Evolutionary conservation across 1,284 basidiomycete genomes (phyloP), one percentile per base, ranked within the genome.

Genomic region (Papiliotrema terrestris): DNA sequence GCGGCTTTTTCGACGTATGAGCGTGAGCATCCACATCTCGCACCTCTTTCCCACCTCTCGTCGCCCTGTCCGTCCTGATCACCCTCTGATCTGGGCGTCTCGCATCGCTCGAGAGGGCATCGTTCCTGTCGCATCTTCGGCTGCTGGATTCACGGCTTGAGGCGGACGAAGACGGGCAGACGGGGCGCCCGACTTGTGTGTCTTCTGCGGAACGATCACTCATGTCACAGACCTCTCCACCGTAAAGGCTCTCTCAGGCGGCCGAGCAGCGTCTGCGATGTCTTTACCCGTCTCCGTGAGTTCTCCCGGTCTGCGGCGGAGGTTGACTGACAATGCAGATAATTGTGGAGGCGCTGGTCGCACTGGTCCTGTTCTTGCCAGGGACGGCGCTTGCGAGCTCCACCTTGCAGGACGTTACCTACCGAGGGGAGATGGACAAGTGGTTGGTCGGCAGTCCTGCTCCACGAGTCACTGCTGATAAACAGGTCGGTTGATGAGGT

Each of bases 1-100:
- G 75, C 74, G 45, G 75, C 73, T 0, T 77, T 71, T 57, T 76
- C 74, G 8, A 74, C 73, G 9, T 77, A 74, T 60, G 75, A 77
- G 57, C 67, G 75, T 73, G 29, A 32, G 29, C 29, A 32, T 32
- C n/a, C n/a, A n/a, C n/a, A n/a, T n/a, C n/a, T n/a, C n/a, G n/a
- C n/a, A n/a, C n/a, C n/a, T n/a, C n/a, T n/a, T n/a, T n/a, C n/a
- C n/a, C 50, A 54, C 72, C 66, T 35, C 8, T 23, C 43, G n/a
- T 13, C 22, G 2, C 8, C 9, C 19, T 41, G 22, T 14, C 44
- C 51, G 19, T 14, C 22, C 23, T 15, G 1, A 3, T 25, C 29
- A n/a, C 2, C 35, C 29, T 48, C 47, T n/a, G n/a, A n/a, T n/a
- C n/a, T n/a, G n/a, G n/a, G n/a, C n/a, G n/a, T n/a, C n/a, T n/a